Evolutionary conservation across 805 yeast genomes (phyloP).

Genomic region (Yarrowia alimentaria): DNA sequence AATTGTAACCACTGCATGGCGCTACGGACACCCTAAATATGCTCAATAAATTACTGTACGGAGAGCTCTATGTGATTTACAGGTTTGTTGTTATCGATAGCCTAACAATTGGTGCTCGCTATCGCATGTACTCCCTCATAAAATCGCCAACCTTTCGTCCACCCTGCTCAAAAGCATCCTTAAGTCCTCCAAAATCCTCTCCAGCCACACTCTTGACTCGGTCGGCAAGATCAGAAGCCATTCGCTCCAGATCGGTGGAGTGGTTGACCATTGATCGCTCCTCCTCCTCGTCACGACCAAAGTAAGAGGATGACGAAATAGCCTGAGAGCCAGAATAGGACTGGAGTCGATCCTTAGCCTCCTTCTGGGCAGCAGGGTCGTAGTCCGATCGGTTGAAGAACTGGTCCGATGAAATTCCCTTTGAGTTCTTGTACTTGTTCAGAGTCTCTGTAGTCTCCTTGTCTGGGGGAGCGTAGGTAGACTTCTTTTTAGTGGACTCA

Average conservation of each 20-base stretch:
- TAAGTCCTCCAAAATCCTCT: constrained; percentile 84
- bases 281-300: constrained; percentile 73
- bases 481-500: constrained; percentile 34
- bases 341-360: constrained; percentile 78
- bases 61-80: constrained; percentile 24
- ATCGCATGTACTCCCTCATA: constrained; percentile 78
- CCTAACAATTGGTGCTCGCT: too few species aligned
- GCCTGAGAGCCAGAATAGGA: constrained; percentile 82
- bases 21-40: too few species aligned
- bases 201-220: constrained; percentile 73
- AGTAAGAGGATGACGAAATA: constrained; percentile 88
- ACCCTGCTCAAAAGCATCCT: constrained; percentile 90
- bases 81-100: neutral
- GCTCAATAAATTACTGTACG: neutral
- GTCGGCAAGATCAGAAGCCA: constrained; percentile 62
- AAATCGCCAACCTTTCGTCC: constrained; percentile 84
- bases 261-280: constrained; percentile 38
- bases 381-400: constrained; percentile 83
- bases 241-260: constrained; percentile 47
- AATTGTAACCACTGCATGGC: neutral
- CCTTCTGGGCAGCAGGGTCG: constrained; percentile 73
- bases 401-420: constrained; percentile 95
- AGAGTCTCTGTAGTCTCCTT: constrained; percentile 37
- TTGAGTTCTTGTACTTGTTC: constrained; percentile 77
- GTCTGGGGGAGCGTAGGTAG: constrained; percentile 31